These are phyloP conservation scores for Microbotryum saponariae DNA, from an alignment of 1,284 basidiomycete species.

Conservation along the genomic window DNA sequence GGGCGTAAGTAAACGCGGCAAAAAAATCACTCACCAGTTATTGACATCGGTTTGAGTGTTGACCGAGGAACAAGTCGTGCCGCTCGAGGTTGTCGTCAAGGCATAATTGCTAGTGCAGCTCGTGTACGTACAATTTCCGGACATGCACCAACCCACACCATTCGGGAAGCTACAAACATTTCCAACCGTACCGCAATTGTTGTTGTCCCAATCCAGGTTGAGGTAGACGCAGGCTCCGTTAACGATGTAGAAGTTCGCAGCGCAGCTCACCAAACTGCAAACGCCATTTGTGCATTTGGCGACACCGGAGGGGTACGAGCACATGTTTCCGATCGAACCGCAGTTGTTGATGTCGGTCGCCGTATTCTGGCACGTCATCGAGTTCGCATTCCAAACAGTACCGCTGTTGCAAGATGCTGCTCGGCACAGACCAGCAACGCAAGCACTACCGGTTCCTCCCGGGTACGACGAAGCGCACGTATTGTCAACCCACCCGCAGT, in stretches of 20 bases:
- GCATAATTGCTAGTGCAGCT: not conserved
- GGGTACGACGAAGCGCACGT: conserved; percentile 20
- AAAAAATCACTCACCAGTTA: conserved; percentile 2
- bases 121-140: not conserved
- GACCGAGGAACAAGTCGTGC: conserved; percentile 2
- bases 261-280: not conserved
- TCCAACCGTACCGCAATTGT: conserved; percentile 17
- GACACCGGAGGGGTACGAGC: conserved; percentile 11
- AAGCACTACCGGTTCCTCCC: conserved; percentile 13
- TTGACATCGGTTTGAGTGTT: conserved; percentile 5
- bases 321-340: conserved; percentile 15
- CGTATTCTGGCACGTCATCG: conserved; percentile 9
- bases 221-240: not conserved
- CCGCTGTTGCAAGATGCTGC: conserved; percentile 15
- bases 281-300: not conserved
- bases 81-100: not conserved
- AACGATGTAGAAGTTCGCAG: not conserved
- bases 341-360: conserved; percentile 21
- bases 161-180: conserved; percentile 15
- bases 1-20: not conserved
- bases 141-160: not conserved
- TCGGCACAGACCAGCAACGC: conserved; percentile 10
- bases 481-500: conserved; percentile 23
- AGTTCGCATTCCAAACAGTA: conserved; percentile 10
- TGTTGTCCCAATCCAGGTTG: not conserved